Base-by-base conservation (phyloP, 331 rosid species). In the Quercus tomentella region DNA sequence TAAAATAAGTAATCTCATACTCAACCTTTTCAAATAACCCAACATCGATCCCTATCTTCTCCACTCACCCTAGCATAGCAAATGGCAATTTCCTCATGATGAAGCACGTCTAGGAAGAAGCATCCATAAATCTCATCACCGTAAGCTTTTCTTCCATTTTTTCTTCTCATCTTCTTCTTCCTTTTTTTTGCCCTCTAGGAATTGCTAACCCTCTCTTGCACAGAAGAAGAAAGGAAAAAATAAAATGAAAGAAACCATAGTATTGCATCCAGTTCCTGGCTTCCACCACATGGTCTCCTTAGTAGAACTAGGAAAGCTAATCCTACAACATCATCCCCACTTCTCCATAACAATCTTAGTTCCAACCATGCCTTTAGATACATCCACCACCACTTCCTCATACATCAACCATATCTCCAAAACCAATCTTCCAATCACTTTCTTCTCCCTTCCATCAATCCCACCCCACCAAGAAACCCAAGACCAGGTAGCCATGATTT, bases 221-320 rank as follows among this genome's bases (percentile, higher is more conserved):
- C 23, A 56, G 7, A 26, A 14, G 45, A 41, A 41, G 45, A 41
- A 41, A 41, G 12, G 12, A 41, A 37, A 41, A 49, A 49, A 12
- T 26, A 49, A 21, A 23, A 82, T 79, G 88, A 66, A 72, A 54
- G 79, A 82, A 66, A 72, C 82, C 25, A 37, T 82, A 25, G 80
- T 72, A 8, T 51, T 82, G 58, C 72, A 82, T 41, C 79, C 86
- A 23, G 77, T 72, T 15, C 75, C 86, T 15, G 4, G 30, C 18
- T 79, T 74, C 33, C 75, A 66, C 70, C 86, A 76, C 63, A 17
- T 79, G 58, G 66, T 76, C 58, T 82, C 86, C 28, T 7, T 82
- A 65, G 82, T 85, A 7, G 82, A 82, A 56, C 15, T 85, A 14
- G 86, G 80, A 52, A 82, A 76, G 72, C 86, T 76, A 1, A 76